Evolutionary conservation across 768 basidiomycete species (phyloP).

Genomic region (Bullera alba): DNA sequence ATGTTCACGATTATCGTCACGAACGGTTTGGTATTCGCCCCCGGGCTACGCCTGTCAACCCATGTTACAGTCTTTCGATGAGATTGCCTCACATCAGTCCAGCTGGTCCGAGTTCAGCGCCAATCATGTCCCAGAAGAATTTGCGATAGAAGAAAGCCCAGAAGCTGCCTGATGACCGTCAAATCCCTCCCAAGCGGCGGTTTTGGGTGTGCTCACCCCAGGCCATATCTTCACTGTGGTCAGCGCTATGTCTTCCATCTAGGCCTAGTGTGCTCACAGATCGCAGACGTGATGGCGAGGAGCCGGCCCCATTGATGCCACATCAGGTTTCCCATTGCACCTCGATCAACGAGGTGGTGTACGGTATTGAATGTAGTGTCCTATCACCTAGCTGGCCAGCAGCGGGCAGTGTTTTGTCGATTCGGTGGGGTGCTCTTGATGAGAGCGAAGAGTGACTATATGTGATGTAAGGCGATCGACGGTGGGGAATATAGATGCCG

Average conservation of each 20-base stretch:
- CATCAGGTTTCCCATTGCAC: slow-evolving; percentile 35
- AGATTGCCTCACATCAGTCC: slow-evolving; percentile 36
- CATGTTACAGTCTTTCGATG: background rate
- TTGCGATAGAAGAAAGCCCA: slow-evolving; percentile 80
- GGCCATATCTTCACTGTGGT: slow-evolving; percentile 1
- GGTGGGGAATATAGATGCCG: no score
- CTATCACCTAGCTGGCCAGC: no score
- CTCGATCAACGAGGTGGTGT: no score
- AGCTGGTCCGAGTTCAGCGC: slow-evolving; percentile 55
- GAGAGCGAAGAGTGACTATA: no score
- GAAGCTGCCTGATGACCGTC: no score
- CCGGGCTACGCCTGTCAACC: slow-evolving; percentile 50
- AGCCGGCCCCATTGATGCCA: slow-evolving; percentile 31
- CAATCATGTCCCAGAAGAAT: slow-evolving; percentile 95
- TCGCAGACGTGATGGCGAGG: slow-evolving; percentile 34
- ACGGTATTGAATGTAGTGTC: no score
- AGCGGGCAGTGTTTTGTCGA: no score
- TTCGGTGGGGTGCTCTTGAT: no score
- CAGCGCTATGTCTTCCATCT: background rate
- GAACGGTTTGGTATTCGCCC: slow-evolving; percentile 58
- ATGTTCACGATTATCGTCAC: slow-evolving; percentile 66
- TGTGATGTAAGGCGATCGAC: no score
- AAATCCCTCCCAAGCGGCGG: no score
- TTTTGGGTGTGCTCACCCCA: no score
- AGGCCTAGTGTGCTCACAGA: slow-evolving; percentile 18